These are phyloP conservation scores for Suhomyces emberorum DNA, from an alignment of 805 yeast genomes.

Conservation along the genomic window DNA sequence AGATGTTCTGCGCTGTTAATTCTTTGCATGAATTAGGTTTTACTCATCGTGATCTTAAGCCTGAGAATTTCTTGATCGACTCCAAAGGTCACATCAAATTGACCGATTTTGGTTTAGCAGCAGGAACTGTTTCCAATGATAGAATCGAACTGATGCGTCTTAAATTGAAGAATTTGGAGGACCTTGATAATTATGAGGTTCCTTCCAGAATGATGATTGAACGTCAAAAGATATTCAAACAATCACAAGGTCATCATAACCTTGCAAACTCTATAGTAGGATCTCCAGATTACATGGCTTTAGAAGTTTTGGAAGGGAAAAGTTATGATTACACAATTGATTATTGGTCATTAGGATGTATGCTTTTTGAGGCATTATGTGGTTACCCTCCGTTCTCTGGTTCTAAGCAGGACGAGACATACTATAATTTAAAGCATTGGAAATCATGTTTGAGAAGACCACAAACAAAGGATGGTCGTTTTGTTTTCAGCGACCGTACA, in stretches of 20 bases:
- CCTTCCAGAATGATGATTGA: slow-evolving; percentile 76
- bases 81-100: slow-evolving; percentile 87
- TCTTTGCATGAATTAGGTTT: slow-evolving; percentile 92
- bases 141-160: slow-evolving; percentile 90
- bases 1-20: slow-evolving; percentile 94
- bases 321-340: slow-evolving; percentile 94
- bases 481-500: slow-evolving; percentile 91
- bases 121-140: slow-evolving; percentile 90
- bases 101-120: slow-evolving; percentile 96
- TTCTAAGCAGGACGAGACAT: slow-evolving; percentile 88
- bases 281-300: slow-evolving; percentile 98
- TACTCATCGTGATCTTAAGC: slow-evolving; percentile 95
- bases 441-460: slow-evolving; percentile 85
- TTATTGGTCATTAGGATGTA: slow-evolving; percentile 98
- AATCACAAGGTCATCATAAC: slow-evolving; percentile 76
- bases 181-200: slow-evolving; percentile 50
- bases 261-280: slow-evolving; percentile 96
- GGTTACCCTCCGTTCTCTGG: slow-evolving; percentile 99
- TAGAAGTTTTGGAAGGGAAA: slow-evolving; percentile 93
- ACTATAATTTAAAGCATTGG: slow-evolving; percentile 91
- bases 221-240: slow-evolving; percentile 81
- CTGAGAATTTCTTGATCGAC: slow-evolving; percentile 89
- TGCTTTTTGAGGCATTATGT: slow-evolving; percentile 91
- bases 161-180: slow-evolving; percentile 64
- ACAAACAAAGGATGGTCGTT: slow-evolving; percentile 84